Evolutionary conservation across 2,329 filamentous ascomycete species (phyloP), one percentile per base, ranked within the genome.

Genomic region (Aplosporella prunicola): DNA sequence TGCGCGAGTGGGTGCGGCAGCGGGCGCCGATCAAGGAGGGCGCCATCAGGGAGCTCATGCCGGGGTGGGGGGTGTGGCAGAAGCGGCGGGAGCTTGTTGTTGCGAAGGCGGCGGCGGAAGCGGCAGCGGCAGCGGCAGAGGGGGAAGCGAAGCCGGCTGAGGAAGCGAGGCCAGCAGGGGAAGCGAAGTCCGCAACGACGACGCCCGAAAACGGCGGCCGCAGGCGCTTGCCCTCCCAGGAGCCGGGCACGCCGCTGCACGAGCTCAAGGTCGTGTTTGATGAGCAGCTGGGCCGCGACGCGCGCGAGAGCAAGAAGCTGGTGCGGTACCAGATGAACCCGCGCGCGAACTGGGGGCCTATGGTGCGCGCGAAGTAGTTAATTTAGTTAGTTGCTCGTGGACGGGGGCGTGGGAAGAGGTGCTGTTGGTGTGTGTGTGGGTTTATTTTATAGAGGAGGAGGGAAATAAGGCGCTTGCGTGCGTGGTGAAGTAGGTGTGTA

Each of bases 291-390:
- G 89, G 88, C 1, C 79, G 70, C 48, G 79, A 85, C 42, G 72
- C 67, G 44, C 72, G 74, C 36, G 71, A 66, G 32, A 53, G 51
- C 36, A 80, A 75, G 55, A 81, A 79, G 46, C 69, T 93, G 30
- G 78, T 93, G 37, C 71, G 89, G 45, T 98, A 95, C 60, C 91
- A 94, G 64, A 64, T 80, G 43, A 96, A 96, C 55, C 91, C 91
- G 30, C 70, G 81, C 42, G 80, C 86, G 52, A 91, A 96, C 57
- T 98, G 91, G 91, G 91, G 91, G 0, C 91, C 91, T 1, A 77
- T 93, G 76, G 56, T 58, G 22, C 59, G 65, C 40, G 67, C 67
- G 13, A 70, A 68, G 52, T 59, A 48, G 47, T 10, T 23, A 23
- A 20, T 15, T 24, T 41, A n/a, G n/a, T n/a, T n/a, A n/a, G n/a